Conservation (phyloP, 768 basidiomycete species). For the Filobasidium wieringae region DNA sequence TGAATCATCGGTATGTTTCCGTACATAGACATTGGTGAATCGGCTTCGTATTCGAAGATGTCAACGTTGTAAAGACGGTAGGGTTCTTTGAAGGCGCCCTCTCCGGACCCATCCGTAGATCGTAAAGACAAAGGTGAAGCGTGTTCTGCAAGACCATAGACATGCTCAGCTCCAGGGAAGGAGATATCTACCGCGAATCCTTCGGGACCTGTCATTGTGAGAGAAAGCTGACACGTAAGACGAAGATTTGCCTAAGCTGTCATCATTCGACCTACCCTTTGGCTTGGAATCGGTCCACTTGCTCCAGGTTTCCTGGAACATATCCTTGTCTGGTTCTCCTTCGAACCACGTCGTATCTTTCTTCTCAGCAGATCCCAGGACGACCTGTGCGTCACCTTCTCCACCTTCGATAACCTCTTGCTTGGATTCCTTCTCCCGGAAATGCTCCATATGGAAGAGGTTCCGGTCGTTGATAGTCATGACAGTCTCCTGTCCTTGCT, state of each 20-base stretch:
- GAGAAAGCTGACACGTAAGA: not conserved
- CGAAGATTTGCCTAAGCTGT: too few relatives aligned
- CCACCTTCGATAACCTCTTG: slow-evolving; percentile 22
- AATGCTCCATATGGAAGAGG: slow-evolving; percentile 96
- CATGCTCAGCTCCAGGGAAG: slow-evolving; percentile 80
- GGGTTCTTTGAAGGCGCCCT: slow-evolving; percentile 74
- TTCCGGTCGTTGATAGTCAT: slow-evolving; percentile 80
- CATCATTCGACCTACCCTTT: slow-evolving; percentile 52
- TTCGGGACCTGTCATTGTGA: slow-evolving; percentile 61
- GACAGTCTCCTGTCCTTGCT: slow-evolving; percentile 64
- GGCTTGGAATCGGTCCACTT: slow-evolving; percentile 89
- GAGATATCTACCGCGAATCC: slow-evolving; percentile 81
- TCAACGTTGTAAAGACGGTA: slow-evolving; percentile 92
- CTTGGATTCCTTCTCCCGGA: slow-evolving; percentile 38
- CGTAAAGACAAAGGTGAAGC: slow-evolving; percentile 82
- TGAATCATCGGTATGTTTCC: slow-evolving; percentile 88
- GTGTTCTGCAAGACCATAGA: slow-evolving; percentile 95
- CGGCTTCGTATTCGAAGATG: slow-evolving; percentile 85
- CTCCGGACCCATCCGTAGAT: slow-evolving; percentile 52
- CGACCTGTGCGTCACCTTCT: slow-evolving; percentile 44
- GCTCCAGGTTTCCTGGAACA: slow-evolving; percentile 79
- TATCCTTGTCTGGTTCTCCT: slow-evolving; percentile 66
- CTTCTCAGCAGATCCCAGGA: slow-evolving; percentile 31
- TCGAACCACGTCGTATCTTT: slow-evolving; percentile 61
- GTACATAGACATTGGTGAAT: slow-evolving; percentile 57